A percentile compares a stretch with the other conserved stretches of the same genome.
These are phyloP conservation scores for Venturia aucupariae DNA, from an alignment of 2,329 filamentous ascomycete species.

Conservation along the genomic window DNA sequence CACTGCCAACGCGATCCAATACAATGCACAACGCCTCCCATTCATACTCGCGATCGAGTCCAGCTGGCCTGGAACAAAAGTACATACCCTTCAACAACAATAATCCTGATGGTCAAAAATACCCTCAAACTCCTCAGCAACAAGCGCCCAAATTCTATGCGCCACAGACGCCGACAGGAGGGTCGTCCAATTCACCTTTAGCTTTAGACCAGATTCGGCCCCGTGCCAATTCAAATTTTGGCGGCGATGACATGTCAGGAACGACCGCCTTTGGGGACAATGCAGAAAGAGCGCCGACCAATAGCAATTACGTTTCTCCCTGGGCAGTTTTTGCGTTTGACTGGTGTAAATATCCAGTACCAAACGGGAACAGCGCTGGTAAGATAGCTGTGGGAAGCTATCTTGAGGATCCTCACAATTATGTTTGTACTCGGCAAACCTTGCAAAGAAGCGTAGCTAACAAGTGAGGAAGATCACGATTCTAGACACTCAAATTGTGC, in stretches of 20 bases:
- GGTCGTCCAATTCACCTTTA: constrained; percentile 74
- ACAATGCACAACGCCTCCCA: constrained; percentile 47
- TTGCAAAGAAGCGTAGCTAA: not conserved
- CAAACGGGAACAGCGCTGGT: constrained; percentile 56
- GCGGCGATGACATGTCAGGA: constrained; percentile 57
- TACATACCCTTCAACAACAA: constrained; percentile 47
- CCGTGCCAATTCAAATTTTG: constrained; percentile 70
- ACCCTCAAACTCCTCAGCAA: constrained; percentile 34
- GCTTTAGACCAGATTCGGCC: constrained; percentile 88
- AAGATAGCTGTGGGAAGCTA: constrained; percentile 96
- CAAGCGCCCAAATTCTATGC: constrained; percentile 46
- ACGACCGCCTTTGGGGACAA: constrained; percentile 53
- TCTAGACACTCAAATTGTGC: constrained; percentile 72
- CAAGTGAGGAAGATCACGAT: constrained; percentile 71
- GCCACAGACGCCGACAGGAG: constrained; percentile 39
- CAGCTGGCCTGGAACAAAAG: constrained; percentile 45
- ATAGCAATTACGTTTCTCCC: constrained; percentile 87
- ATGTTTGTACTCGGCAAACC: constrained; percentile 47
- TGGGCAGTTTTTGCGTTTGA: constrained; percentile 97
- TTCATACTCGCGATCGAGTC: constrained; percentile 73
- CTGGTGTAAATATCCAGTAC: constrained; percentile 96
- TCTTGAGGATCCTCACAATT: constrained; percentile 95
- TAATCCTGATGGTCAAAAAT: constrained; percentile 11
- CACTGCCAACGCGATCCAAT: constrained; percentile 56
- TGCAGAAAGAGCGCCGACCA: constrained; percentile 50